Conservation (phyloP, 2,329 filamentous ascomycete species). For the Apiospora aurea region DNA sequence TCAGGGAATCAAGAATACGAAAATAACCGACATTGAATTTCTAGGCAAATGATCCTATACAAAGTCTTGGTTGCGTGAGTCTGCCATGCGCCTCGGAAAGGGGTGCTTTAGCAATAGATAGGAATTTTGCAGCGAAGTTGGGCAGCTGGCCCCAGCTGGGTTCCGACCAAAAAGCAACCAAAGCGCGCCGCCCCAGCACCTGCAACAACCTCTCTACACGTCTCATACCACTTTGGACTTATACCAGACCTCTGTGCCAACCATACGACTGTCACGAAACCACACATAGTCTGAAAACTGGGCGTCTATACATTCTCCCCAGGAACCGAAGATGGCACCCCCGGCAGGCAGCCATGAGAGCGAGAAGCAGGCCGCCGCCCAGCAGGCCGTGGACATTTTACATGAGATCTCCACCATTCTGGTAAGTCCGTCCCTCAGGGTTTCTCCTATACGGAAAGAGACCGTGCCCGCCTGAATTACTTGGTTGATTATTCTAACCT, state of each 20-base stretch:
- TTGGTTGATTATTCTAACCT: not conserved
- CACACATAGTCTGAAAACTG: not conserved
- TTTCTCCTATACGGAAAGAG: not conserved
- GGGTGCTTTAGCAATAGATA: not conserved
- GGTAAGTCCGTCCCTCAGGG: constrained; percentile 58
- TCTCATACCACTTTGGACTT: not conserved
- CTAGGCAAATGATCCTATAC: not conserved
- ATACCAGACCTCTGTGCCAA: not conserved
- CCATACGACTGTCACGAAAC: not conserved
- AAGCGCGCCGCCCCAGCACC: constrained; percentile 13
- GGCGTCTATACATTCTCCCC: not conserved
- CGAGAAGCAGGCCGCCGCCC: constrained; percentile 77
- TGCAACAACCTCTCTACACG: constrained; percentile 21
- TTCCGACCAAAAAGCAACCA: not conserved
- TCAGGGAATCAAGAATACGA: not conserved
- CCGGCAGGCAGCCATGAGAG: constrained; percentile 48
- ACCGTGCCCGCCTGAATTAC: not conserved
- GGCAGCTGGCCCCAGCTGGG: constrained; percentile 35
- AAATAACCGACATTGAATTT: not conserved
- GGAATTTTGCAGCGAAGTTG: not conserved
- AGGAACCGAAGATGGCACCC: constrained; percentile 45
- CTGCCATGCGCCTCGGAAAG: no score
- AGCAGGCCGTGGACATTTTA: constrained; percentile 83
- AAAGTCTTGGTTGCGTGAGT: not conserved
- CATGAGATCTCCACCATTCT: constrained; percentile 89